Base-by-base conservation (phyloP, 2,329 filamentous ascomycete genomes). In the Fusarium mexicanum region DNA sequence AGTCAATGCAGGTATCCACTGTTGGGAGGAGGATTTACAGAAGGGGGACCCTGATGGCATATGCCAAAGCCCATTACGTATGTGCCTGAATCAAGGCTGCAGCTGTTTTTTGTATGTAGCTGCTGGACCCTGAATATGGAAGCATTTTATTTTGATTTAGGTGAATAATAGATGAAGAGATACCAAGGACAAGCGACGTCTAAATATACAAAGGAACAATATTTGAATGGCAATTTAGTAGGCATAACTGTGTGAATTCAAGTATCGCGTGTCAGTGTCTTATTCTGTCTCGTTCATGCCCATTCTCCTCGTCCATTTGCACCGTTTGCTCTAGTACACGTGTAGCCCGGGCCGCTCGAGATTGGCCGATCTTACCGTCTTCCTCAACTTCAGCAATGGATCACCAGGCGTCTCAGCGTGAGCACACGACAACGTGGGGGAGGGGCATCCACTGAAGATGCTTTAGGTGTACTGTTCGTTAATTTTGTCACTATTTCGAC, bases 21-120 rank as follows among this genome's bases (percentile, higher is more conserved):
- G 33, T n/a, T 31, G 17, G 11, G 33, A 38, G 22, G 51, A 40
- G 37, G 46, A 63, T 55, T 47, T 44, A 17, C 29, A 41, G 26
- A 73, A 62, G 53, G 63, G 62, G 67, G 54, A 77, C 75, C 75
- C 73, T 77, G 75, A 77, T 76, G 73, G 70, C 51, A 73, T 55
- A 29, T 38, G 47, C 44, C 55, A 55, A 31, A 41, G 24, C 16
- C 57, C 33, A 51, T 67, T 61, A 61, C 53, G 63, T 67, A 57
- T 51, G 71, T 66, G 54, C 60, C 55, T 38, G 53, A 50, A 50
- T 31, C 41, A 29, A 57, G 47, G 20, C 61, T 61, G 17, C 29
- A 55, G 66, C 46, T 29, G 33, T 40, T 22, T 40, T 54, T 17
- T 61, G 33, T 53, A 29, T 61, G 33, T 53, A 35, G 53, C 40